phyloP scores from a whole-genome alignment of 257 asterid species.

The Nicotiana attenuata region DNA sequence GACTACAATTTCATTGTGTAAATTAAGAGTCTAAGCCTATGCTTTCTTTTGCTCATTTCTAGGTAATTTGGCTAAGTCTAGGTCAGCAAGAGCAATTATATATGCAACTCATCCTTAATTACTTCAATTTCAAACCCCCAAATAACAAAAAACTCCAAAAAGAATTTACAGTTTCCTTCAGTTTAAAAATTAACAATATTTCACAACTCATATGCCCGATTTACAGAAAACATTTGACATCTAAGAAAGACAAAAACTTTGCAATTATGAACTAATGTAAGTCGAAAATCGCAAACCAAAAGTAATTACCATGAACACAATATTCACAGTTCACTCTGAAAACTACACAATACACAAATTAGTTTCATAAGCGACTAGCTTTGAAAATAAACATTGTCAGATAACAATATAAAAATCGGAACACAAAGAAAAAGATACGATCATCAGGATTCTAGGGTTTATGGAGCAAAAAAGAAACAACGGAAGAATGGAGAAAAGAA shows the following conservation, averaged over 20 bases:
- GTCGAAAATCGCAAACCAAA: not conserved
- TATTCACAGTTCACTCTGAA: too few relatives aligned
- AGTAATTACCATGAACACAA: not conserved
- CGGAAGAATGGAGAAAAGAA: not conserved
- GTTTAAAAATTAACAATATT: too few relatives aligned
- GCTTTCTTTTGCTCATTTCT: not conserved
- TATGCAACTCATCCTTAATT: not conserved
- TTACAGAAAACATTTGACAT: not conserved
- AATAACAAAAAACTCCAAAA: not conserved
- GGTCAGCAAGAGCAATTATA: not conserved
- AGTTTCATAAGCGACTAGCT: not conserved
- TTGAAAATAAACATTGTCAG: too few relatives aligned
- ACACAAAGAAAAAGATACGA: too few relatives aligned
- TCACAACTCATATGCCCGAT: not conserved
- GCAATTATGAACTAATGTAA: not conserved
- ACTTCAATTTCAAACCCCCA: not conserved
- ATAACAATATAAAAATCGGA: too few relatives aligned
- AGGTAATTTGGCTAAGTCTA: not conserved
- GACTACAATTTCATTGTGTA: too few relatives aligned
- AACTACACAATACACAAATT: not conserved
- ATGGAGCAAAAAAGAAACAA: too few relatives aligned
- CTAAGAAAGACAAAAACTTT: not conserved
- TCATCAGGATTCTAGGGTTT: too few relatives aligned
- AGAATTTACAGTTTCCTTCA: not conserved
- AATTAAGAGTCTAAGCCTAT: not conserved